Base-by-base conservation (phyloP, 2,329 filamentous ascomycete genomes). In the Davidsoniella australis region DNA sequence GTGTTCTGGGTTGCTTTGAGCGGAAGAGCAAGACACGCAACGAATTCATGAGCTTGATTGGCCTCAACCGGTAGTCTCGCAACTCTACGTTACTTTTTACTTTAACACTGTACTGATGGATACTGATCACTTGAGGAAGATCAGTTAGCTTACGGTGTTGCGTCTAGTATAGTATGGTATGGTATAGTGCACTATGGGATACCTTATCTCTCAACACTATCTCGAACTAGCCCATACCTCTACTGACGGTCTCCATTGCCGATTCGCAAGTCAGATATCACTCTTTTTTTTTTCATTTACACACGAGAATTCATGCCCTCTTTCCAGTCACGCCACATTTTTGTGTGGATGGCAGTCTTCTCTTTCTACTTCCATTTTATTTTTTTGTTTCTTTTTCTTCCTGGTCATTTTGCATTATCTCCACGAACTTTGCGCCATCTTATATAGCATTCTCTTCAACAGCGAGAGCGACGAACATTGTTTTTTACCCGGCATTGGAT, bases 1-100 rank as follows among this genome's bases (percentile, higher is more conserved):
- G 89, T 63, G 93, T 98, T 66, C 75, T 96, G n/a, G 91, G 91
- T 38, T 88, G 87, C 59, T 94, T 98, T 72, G 81, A 94, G 61
- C 81, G 80, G 53, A 86, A 85, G 58, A 85, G 86, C 54, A 95
- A 94, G 72, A 95, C 89, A 9, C 73, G 91, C 58, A 93, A 94
- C 62, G 91, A 98, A 65, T 98, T 98, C 60, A 67, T 98, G 61
- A 94, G 80, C 58, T 72, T 98, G 36, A 69, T 81, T 33, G 75
- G 75, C 38, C 64, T 87, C 50, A 78, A 85, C 47, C 49, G 55
- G 40, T 55, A 52, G 48, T 41, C n/a, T 40, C 9, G 8, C 8
- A 33, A 12, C 29, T 33, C 7, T 3, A 9, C 29, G 8, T 33
- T 3, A 33, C 29, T 33, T 33, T 5, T 33, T 3, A 33, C 29